Conservation (phyloP, 1,139 yeast genomes). For the Cylindricascospora bacillispora region DNA sequence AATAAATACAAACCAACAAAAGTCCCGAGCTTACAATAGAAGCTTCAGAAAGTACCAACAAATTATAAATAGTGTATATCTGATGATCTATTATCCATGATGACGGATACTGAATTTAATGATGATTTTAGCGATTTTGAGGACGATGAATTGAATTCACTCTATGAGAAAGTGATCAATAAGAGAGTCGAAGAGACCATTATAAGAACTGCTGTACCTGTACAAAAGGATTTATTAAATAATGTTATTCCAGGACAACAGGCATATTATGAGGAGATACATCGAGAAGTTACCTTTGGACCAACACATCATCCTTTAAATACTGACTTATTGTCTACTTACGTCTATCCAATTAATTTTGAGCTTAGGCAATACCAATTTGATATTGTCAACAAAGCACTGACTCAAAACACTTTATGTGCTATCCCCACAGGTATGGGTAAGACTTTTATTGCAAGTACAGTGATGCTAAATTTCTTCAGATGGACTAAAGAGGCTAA, state of each 20-base stretch:
- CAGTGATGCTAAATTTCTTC: conserved; percentile 81
- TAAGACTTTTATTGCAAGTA: conserved; percentile 89
- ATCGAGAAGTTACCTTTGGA: conserved; percentile 23
- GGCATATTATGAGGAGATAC: conserved; percentile 27
- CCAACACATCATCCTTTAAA: conserved; percentile 42
- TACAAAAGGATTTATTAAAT: conserved; percentile 28
- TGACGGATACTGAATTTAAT: conserved; percentile 4
- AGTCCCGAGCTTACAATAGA: too few relatives aligned
- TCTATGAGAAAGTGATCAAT: conserved; percentile 24
- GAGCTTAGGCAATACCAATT: conserved; percentile 81
- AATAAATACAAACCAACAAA: too few relatives aligned
- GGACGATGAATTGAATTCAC: conserved; percentile 25
- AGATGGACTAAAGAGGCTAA: conserved; percentile 75
- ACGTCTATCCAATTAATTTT: conserved; percentile 75
- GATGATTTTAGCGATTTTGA: conserved; percentile 20
- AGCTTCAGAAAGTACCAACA: too few relatives aligned
- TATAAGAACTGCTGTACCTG: conserved; percentile 21
- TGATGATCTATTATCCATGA: too few relatives aligned
- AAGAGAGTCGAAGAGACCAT: conserved; percentile 23
- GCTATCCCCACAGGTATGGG: conserved; percentile 98
- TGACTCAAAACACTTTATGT: conserved; percentile 64
- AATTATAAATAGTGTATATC: too few relatives aligned
- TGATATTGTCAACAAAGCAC: conserved; percentile 60
- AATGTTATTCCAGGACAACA: conserved; percentile 22
- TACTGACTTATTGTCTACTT: conserved; percentile 32